phyloP scores from a whole-genome alignment of 345 rosid species.

The Melaleuca alternifolia region DNA sequence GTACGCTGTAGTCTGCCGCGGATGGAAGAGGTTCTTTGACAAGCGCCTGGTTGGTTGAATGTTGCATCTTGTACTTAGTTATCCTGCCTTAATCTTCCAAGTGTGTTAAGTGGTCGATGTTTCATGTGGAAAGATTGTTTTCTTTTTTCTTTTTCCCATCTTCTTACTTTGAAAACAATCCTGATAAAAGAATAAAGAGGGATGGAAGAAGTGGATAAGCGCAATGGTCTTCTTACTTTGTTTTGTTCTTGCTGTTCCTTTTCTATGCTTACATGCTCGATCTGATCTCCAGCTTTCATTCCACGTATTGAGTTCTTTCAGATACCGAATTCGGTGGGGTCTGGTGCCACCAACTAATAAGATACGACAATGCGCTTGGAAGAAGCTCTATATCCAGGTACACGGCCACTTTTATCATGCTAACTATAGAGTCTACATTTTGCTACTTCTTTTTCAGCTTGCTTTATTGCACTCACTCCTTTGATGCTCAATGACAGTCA shows the following conservation, averaged over 20 bases:
- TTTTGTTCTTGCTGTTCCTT: not conserved
- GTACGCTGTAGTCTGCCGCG: not conserved
- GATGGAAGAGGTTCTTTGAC: not conserved
- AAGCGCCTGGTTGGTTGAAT: not conserved
- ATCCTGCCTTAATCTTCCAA: not conserved
- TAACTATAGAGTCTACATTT: not conserved
- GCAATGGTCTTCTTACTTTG: not conserved
- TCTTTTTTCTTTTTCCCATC: too few relatives aligned
- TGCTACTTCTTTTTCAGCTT: not conserved
- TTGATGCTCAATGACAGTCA: not conserved
- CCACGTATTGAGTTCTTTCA: slow-evolving; percentile 5
- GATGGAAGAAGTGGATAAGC: not conserved
- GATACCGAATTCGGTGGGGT: slow-evolving; percentile 91
- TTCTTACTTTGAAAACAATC: not conserved
- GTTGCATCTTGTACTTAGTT: not conserved
- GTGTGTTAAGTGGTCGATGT: not conserved
- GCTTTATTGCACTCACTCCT: not conserved
- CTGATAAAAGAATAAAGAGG: not conserved
- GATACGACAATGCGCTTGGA: slow-evolving; percentile 75
- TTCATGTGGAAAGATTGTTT: not conserved
- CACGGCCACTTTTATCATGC: not conserved
- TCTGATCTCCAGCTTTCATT: not conserved
- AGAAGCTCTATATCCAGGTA: slow-evolving; percentile 89
- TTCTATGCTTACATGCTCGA: not conserved
- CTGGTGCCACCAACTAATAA: slow-evolving; percentile 40